Evolutionary conservation across 2,329 filamentous ascomycete species (phyloP).

Genomic region (Helotiales sp.): DNA sequence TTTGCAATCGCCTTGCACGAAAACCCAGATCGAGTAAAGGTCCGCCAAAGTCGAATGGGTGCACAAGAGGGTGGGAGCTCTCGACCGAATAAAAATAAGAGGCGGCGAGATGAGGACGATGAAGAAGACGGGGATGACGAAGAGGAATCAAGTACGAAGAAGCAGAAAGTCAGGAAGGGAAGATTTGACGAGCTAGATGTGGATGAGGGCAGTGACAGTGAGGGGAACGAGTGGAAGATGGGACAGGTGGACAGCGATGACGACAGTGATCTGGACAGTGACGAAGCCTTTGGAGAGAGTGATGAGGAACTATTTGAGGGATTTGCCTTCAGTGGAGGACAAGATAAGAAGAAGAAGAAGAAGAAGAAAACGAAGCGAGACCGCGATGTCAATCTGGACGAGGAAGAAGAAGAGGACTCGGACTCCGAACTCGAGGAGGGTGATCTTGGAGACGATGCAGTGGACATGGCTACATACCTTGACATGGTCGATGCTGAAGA

Average conservation of each 20-base stretch:
- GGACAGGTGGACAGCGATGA: constrained; percentile 69
- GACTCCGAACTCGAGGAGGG: constrained; percentile 67
- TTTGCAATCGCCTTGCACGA: constrained; percentile 67
- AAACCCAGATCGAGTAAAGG: constrained; percentile 56
- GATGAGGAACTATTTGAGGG: constrained; percentile 74
- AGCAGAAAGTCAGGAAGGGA: constrained; percentile 38
- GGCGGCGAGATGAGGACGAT: constrained; percentile 53
- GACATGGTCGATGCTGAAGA: constrained; percentile 57
- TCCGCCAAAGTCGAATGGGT: constrained; percentile 63
- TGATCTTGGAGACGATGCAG: constrained; percentile 60
- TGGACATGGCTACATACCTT: constrained; percentile 43
- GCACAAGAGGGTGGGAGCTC: constrained; percentile 51
- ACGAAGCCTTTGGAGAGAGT: constrained; percentile 73
- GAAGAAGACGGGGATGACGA: constrained; percentile 45
- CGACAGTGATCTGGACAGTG: constrained; percentile 72
- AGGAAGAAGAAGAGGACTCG: constrained; percentile 47
- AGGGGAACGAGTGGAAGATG: constrained; percentile 71
- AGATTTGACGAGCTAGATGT: constrained; percentile 51
- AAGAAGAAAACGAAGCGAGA: constrained; percentile 54
- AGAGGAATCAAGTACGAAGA: constrained; percentile 44
- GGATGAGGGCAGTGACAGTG: constrained; percentile 68
- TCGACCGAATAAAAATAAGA: constrained; percentile 45
- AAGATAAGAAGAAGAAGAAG: constrained; percentile 55
- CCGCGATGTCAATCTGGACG: constrained; percentile 56
- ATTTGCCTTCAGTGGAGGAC: constrained; percentile 66